Evolutionary conservation across 805 yeast species (phyloP).

Genomic region (Hanseniaspora hatyaiensis): DNA sequence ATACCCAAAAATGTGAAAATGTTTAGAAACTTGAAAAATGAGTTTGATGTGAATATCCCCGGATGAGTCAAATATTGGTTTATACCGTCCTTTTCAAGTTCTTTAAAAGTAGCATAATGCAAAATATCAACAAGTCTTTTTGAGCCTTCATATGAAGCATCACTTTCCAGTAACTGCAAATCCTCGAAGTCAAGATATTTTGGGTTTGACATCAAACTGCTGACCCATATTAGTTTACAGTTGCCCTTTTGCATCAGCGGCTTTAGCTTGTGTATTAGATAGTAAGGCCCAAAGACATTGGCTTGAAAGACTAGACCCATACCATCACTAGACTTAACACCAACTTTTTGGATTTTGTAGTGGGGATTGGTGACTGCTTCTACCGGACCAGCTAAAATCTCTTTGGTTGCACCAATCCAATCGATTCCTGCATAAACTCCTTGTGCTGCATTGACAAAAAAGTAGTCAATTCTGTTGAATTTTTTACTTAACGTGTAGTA

Average conservation of each 20-base stretch:
- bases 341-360: conserved; percentile 71
- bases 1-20: conserved; percentile 74
- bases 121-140: conserved; percentile 75
- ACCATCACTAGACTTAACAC: conserved; percentile 64
- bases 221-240: conserved; percentile 72
- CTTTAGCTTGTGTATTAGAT: conserved; percentile 54
- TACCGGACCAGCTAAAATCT: conserved; percentile 54
- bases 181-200: conserved; percentile 64
- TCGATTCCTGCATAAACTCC: conserved; percentile 79
- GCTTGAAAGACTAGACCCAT: conserved; percentile 86
- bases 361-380: conserved; percentile 80
- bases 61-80: conserved; percentile 79
- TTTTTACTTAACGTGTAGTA: conserved; percentile 55
- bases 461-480: conserved; percentile 58
- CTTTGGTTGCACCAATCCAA: conserved; percentile 66
- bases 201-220: conserved; percentile 71
- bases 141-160: conserved; percentile 79
- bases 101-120: conserved; percentile 57
- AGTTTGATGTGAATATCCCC: conserved; percentile 78
- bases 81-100: conserved; percentile 43
- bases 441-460: conserved; percentile 82
- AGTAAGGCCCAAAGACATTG: conserved; percentile 94
- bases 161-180: conserved; percentile 52
- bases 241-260: conserved; percentile 43
- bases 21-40: conserved; percentile 66